Evolutionary conservation across 2,329 filamentous ascomycete genomes (phyloP).

Genomic region (Colletotrichum liaoningense): DNA sequence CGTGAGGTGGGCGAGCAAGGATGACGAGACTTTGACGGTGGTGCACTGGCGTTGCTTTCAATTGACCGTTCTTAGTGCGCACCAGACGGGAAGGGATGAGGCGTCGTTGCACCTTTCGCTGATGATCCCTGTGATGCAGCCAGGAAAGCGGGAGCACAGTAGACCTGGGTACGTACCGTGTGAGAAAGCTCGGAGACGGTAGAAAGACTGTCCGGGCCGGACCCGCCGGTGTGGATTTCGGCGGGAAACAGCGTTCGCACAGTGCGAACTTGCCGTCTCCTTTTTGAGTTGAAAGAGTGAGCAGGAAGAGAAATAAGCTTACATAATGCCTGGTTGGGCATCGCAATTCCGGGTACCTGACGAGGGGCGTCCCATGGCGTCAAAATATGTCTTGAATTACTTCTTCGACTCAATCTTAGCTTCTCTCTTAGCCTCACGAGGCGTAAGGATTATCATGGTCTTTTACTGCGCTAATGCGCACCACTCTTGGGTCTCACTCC

Average conservation of each 20-base stretch:
- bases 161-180: conserved; percentile 15
- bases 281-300: not conserved
- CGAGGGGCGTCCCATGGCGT: conserved; percentile 14
- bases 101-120: not conserved
- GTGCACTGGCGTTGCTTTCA: not conserved
- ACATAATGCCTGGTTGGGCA: conserved; percentile 8
- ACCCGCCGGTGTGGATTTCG: not conserved
- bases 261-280: not conserved
- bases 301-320: not conserved
- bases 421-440: not conserved
- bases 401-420: conserved; percentile 5
- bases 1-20: not conserved
- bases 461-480: not conserved
- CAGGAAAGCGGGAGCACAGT: not conserved
- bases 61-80: conserved; percentile 6
- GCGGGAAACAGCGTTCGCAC: not conserved
- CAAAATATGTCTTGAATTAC: conserved; percentile 7
- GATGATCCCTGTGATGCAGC: conserved; percentile 1
- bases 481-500: not conserved
- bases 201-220: conserved; percentile 21
- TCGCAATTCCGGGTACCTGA: conserved; percentile 31
- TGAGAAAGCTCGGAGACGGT: not conserved
- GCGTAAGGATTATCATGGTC: not conserved
- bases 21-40: not conserved
- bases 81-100: not conserved